phyloP scores from a whole-genome alignment of 768 basidiomycete genomes.

The Lepiota brunneoincarnata region DNA sequence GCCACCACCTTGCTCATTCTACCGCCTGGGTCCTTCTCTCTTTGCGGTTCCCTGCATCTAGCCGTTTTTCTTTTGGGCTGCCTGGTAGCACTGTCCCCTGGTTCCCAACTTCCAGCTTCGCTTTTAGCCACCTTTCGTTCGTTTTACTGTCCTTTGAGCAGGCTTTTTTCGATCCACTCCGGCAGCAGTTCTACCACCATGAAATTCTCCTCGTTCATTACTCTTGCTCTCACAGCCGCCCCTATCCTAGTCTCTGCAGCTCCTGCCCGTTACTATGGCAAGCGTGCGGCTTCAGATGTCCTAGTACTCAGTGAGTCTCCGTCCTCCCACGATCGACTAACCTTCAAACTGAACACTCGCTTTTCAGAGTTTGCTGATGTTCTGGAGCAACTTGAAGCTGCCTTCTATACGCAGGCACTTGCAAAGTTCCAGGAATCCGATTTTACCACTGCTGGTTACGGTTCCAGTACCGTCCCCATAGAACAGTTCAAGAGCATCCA shows the following conservation, averaged over 20 bases:
- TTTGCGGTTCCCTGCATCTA: slow-evolving; percentile 16
- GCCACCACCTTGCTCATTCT: neutral
- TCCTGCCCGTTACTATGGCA: slow-evolving; percentile 39
- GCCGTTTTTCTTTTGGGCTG: slow-evolving; percentile 52
- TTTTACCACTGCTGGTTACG: slow-evolving; percentile 66
- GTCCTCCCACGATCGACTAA: neutral
- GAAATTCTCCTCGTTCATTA: slow-evolving; percentile 40
- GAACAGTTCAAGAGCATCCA: slow-evolving; percentile 63
- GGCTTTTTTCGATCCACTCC: slow-evolving; percentile 33
- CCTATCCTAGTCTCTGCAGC: slow-evolving; percentile 48
- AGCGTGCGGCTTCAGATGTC: slow-evolving; percentile 41
- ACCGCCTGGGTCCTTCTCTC: slow-evolving; percentile 11
- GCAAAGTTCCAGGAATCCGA: slow-evolving; percentile 60
- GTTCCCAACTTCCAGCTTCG: slow-evolving; percentile 27
- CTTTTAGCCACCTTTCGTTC: slow-evolving; percentile 25
- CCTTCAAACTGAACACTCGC: slow-evolving; percentile 1
- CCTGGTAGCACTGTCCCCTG: slow-evolving; percentile 63
- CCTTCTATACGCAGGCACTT: slow-evolving; percentile 68
- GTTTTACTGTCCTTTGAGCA: slow-evolving; percentile 38
- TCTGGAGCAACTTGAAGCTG: slow-evolving; percentile 68
- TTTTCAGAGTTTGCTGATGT: slow-evolving; percentile 69
- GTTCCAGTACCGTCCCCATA: slow-evolving; percentile 47
- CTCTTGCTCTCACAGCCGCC: slow-evolving; percentile 39
- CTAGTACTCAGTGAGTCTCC: slow-evolving; percentile 56
- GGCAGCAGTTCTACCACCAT: slow-evolving; percentile 39